Conservation (phyloP, 371 early-diverging fungal genomes). For the Sporodiniella umbellata region DNA sequence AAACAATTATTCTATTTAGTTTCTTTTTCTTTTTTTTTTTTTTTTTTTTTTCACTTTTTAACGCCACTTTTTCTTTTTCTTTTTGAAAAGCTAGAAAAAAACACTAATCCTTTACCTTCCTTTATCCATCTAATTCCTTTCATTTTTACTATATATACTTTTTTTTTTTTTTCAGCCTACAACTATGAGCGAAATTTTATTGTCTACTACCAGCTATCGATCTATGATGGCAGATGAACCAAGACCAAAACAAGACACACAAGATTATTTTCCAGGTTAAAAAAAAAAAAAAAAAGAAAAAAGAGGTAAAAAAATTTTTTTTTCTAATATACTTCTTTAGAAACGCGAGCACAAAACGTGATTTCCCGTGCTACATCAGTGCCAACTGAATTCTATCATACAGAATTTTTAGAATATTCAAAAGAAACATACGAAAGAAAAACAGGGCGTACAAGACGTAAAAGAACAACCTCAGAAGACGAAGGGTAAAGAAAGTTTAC, state of each 20-base stretch:
- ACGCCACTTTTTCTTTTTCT: too few relatives aligned
- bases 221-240: slow-evolving; percentile 32
- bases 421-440: slow-evolving; percentile 47
- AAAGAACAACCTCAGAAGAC: slow-evolving; percentile 19
- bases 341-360: slow-evolving; percentile 44
- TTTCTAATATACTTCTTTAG: slow-evolving; percentile 29
- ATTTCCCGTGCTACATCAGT: slow-evolving; percentile 46
- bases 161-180: slow-evolving; percentile 10
- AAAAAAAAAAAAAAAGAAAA: background rate
- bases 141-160: background rate
- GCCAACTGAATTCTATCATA: slow-evolving; percentile 49
- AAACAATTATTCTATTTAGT: too few relatives aligned
- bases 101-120: background rate
- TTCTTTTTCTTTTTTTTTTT: too few relatives aligned
- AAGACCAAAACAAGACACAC: slow-evolving; percentile 22
- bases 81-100: too few relatives aligned
- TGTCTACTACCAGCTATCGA: slow-evolving; percentile 23
- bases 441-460: slow-evolving; percentile 40
- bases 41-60: too few relatives aligned
- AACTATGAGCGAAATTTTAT: slow-evolving; percentile 37
- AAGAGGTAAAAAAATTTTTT: background rate
- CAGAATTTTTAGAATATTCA: slow-evolving; percentile 48
- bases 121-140: slow-evolving; percentile 1
- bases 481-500: background rate
- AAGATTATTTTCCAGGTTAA: slow-evolving; percentile 27